Percentiles rank a stretch among this genome's conserved stretches.
Evolutionary conservation across 371 early-diverging fungal genomes (phyloP).

Genomic region (Haplosporangium sp.): DNA sequence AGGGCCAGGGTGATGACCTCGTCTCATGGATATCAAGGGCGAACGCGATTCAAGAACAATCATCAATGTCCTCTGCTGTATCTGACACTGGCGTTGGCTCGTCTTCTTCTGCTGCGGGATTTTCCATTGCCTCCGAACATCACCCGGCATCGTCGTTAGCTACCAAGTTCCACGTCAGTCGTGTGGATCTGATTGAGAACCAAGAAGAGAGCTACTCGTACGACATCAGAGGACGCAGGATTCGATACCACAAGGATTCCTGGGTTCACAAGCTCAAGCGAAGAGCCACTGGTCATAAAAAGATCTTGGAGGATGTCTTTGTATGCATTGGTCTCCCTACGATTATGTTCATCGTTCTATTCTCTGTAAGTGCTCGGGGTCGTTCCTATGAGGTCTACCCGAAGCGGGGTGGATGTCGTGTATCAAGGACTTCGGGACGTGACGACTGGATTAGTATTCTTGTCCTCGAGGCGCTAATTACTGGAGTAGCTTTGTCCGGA

Average conservation of each 20-base stretch:
- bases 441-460: conserved; percentile 11
- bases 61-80: too few species aligned
- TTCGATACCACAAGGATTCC: conserved; percentile 11
- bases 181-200: conserved; percentile 9
- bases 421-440: conserved; percentile 5
- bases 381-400: conserved; percentile 29
- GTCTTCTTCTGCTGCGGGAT: too few species aligned
- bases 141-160: conserved; percentile 12
- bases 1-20: too few species aligned
- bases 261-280: conserved; percentile 16
- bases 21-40: too few species aligned
- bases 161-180: conserved; percentile 11
- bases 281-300: not conserved
- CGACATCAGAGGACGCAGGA: conserved; percentile 20
- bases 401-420: conserved; percentile 21
- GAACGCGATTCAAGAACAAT: too few species aligned
- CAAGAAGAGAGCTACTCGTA: conserved; percentile 16
- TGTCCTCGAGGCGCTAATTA: not conserved
- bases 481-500: conserved; percentile 5
- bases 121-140: not conserved
- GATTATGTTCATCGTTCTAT: not conserved
- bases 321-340: conserved; percentile 16
- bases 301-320: conserved; percentile 1
- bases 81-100: too few species aligned
- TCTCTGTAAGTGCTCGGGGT: not conserved